Conservation (phyloP, 176 grass and related monocot genomes). For the Dendrocalamus sinicus region DNA sequence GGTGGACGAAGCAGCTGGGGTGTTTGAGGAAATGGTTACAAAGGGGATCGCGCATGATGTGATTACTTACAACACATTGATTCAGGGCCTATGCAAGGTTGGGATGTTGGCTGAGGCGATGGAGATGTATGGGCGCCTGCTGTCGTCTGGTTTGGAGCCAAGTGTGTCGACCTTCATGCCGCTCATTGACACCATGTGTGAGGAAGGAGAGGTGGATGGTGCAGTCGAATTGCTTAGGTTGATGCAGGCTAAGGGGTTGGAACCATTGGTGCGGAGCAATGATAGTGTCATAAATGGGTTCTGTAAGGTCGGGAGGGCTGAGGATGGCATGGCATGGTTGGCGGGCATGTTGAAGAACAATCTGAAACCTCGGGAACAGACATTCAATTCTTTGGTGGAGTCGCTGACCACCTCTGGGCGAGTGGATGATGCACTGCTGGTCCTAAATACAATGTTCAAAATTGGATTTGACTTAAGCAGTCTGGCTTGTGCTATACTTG, state of each 20-base stretch:
- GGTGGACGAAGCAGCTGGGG: conserved; percentile 51
- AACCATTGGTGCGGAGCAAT: conserved; percentile 59
- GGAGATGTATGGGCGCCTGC: conserved; percentile 47
- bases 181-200: conserved; percentile 61
- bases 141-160: conserved; percentile 63
- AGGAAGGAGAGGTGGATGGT: conserved; percentile 58
- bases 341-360: conserved; percentile 73
- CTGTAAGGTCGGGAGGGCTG: conserved; percentile 63
- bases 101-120: conserved; percentile 52
- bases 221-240: conserved; percentile 67
- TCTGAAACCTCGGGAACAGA: conserved; percentile 59
- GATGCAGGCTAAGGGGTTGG: conserved; percentile 72
- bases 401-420: conserved; percentile 46
- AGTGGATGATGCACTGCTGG: conserved; percentile 67
- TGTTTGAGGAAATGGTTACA: conserved; percentile 67
- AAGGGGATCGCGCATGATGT: conserved; percentile 66
- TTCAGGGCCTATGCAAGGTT: conserved; percentile 70
- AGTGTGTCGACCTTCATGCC: conserved; percentile 60
- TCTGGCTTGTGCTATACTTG: conserved; percentile 49
- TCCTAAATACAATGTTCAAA: conserved; percentile 70
- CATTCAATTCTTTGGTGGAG: conserved; percentile 56
- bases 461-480: conserved; percentile 58
- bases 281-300: conserved; percentile 68
- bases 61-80: conserved; percentile 73
- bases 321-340: conserved; percentile 79